These are phyloP conservation scores for Steccherinum ochraceum DNA, from an alignment of 768 basidiomycete species.

Conservation along the genomic window DNA sequence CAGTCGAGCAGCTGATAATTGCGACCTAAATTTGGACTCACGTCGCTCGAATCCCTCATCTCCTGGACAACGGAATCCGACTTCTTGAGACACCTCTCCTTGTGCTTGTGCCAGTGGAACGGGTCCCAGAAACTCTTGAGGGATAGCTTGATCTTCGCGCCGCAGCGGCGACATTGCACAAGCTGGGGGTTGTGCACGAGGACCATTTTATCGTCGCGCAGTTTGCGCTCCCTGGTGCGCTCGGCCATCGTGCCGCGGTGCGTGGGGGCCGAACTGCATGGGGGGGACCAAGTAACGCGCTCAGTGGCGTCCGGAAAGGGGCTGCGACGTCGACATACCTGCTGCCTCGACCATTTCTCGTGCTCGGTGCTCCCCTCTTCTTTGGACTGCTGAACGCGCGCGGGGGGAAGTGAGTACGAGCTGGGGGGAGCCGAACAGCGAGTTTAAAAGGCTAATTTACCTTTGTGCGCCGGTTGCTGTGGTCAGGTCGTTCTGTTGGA, in stretches of 20 bases:
- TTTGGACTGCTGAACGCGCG: background rate
- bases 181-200: constrained; percentile 9
- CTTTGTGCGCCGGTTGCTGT: background rate
- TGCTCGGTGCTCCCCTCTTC: background rate
- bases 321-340: background rate
- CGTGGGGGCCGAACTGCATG: background rate
- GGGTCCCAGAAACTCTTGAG: constrained; percentile 60
- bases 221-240: constrained; percentile 2
- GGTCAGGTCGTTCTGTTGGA: background rate
- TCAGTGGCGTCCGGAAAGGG: background rate
- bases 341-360: background rate
- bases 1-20: background rate
- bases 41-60: constrained; percentile 6
- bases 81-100: constrained; percentile 51
- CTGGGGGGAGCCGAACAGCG: background rate
- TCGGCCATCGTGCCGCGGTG: constrained; percentile 2
- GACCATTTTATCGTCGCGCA: constrained; percentile 10
- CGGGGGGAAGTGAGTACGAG: background rate
- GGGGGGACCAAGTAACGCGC: background rate
- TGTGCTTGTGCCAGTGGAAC: constrained; percentile 63
- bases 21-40: background rate
- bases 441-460: background rate
- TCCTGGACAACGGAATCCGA: constrained; percentile 17
- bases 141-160: constrained; percentile 55
- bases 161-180: constrained; percentile 33